phyloP scores from a whole-genome alignment of 1,284 basidiomycete species.

The Hortiboletus rubellus region DNA sequence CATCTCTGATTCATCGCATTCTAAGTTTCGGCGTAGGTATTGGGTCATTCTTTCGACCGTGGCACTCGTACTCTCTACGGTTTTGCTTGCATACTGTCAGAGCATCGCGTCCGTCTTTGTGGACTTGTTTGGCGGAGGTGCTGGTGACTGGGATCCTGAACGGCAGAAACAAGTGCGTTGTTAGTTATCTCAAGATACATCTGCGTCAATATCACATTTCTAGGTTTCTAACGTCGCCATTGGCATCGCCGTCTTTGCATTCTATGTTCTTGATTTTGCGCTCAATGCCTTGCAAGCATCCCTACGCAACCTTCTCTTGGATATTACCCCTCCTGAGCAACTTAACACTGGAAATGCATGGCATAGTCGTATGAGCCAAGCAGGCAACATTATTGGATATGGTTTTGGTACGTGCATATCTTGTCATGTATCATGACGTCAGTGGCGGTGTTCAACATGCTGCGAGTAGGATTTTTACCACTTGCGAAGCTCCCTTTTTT shows the following conservation, averaged over 20 bases:
- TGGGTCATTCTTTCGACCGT: conserved; percentile 86
- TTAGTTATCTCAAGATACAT: background rate
- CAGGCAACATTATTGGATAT: conserved; percentile 93
- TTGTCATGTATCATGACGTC: background rate
- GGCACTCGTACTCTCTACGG: conserved; percentile 68
- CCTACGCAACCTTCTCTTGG: conserved; percentile 87
- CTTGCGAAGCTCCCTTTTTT: conserved; percentile 76
- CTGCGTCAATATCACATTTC: background rate
- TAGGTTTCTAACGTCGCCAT: conserved; percentile 76
- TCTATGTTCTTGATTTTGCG: conserved; percentile 94
- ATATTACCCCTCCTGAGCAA: conserved; percentile 85
- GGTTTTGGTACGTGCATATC: conserved; percentile 65
- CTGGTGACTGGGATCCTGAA: conserved; percentile 89
- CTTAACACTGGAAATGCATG: conserved; percentile 95
- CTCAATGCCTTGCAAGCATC: conserved; percentile 95
- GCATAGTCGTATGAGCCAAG: conserved; percentile 94
- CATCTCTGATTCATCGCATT: conserved; percentile 89
- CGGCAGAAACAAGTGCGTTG: conserved; percentile 56
- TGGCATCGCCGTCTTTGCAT: conserved; percentile 84
- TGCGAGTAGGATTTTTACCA: conserved; percentile 73
- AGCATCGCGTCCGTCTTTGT: conserved; percentile 75
- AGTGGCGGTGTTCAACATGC: background rate
- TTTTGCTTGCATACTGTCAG: conserved; percentile 85
- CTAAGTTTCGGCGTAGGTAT: conserved; percentile 84
- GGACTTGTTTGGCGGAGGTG: conserved; percentile 73